phyloP scores from a whole-genome alignment of 2,329 filamentous ascomycete species.

The Lasiodiplodia sp. region DNA sequence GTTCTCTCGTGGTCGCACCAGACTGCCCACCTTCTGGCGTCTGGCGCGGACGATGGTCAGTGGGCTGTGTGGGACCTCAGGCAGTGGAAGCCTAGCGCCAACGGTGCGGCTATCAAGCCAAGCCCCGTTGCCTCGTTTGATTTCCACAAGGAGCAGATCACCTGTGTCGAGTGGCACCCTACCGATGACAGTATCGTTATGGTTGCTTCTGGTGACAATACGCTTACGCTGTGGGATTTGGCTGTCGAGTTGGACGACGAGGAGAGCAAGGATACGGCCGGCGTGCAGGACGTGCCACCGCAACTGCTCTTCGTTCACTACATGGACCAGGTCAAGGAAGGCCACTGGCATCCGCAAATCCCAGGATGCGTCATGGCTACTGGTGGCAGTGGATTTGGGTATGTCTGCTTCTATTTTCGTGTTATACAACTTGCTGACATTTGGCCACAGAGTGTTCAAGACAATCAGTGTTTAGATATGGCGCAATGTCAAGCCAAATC shows the following conservation, averaged over 20 bases:
- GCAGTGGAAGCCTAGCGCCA: constrained; percentile 80
- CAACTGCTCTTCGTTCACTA: constrained; percentile 97
- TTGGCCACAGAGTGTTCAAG: constrained; percentile 46
- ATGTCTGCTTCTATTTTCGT: constrained; percentile 39
- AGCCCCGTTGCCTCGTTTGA: constrained; percentile 90
- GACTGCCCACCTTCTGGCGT: constrained; percentile 87
- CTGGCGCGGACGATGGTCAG: constrained; percentile 89
- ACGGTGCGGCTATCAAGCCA: constrained; percentile 61
- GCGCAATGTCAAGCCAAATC: constrained; percentile 2
- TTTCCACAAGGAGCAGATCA: constrained; percentile 97
- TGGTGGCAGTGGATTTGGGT: constrained; percentile 81
- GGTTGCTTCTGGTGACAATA: constrained; percentile 91
- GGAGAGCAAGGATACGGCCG: constrained; percentile 88
- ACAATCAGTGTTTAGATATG: constrained; percentile 46
- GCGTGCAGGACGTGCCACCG: constrained; percentile 87
- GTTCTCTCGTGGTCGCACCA: constrained; percentile 94
- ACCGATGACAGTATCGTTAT: constrained; percentile 95
- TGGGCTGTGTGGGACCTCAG: constrained; percentile 97
- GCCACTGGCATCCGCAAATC: constrained; percentile 98
- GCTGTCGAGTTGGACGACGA: constrained; percentile 97
- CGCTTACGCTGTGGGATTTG: constrained; percentile 94
- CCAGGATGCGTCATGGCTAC: constrained; percentile 89
- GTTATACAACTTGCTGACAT: constrained; percentile 32
- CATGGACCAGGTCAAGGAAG: constrained; percentile 91
- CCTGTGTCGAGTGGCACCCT: constrained; percentile 95